A percentile compares a stretch with the other conserved stretches of the same genome.
phyloP scores from a whole-genome alignment of 495 filamentous ascomycete species.

The Aspergillus biplanus region DNA sequence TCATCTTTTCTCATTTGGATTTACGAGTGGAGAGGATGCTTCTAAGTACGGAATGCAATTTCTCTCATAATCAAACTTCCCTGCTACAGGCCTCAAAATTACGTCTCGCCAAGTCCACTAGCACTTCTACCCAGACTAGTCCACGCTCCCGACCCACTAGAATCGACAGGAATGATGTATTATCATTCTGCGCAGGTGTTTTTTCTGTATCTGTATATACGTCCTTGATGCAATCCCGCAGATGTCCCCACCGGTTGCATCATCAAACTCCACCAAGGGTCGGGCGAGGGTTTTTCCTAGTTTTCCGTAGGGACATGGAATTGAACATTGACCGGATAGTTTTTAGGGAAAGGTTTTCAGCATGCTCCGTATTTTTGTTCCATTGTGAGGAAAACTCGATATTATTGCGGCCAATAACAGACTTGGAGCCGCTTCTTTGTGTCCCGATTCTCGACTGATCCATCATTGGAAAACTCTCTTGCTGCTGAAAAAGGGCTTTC shows the following conservation, averaged over 20 bases:
- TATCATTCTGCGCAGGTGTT: neutral
- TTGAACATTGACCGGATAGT: constrained; percentile 27
- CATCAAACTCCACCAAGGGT: constrained; percentile 24
- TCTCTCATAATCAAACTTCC: constrained; percentile 12
- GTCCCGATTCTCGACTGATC: constrained; percentile 22
- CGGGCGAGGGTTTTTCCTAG: constrained; percentile 21
- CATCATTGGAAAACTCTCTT: constrained; percentile 7
- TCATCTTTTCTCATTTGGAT: neutral
- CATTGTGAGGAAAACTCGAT: neutral
- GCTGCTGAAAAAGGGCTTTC: constrained; percentile 1
- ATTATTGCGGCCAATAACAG: neutral
- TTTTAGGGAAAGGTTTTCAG: constrained; percentile 17
- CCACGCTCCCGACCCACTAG: constrained; percentile 2
- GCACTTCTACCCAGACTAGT: constrained; percentile 13
- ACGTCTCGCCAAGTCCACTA: constrained; percentile 24
- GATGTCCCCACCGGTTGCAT: constrained; percentile 20
- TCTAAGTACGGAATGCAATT: constrained; percentile 4
- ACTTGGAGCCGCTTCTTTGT: constrained; percentile 9
- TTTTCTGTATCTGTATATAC: constrained; percentile 5
- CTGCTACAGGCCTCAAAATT: constrained; percentile 14
- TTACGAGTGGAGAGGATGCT: constrained; percentile 1
- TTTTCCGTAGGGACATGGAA: constrained; percentile 25
- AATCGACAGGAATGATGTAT: constrained; percentile 19
- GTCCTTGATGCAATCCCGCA: constrained; percentile 20
- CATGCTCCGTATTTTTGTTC: constrained; percentile 10